phyloP scores from a whole-genome alignment of 805 yeast genomes.

The Sugiyamaella americana region DNA sequence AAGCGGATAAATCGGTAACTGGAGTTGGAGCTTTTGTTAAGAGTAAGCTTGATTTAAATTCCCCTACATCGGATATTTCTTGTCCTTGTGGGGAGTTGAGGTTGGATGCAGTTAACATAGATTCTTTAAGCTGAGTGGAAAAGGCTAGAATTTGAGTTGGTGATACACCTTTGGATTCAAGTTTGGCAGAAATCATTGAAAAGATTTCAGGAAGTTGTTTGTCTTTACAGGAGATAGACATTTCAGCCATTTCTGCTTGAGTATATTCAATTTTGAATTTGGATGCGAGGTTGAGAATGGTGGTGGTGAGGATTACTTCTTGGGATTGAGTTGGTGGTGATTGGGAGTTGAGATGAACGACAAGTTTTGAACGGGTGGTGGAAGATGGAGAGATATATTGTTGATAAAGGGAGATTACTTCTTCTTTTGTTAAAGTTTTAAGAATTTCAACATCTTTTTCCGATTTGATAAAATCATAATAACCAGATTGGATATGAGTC shows the following conservation, averaged over 20 bases:
- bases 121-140: background rate
- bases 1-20: conserved; percentile 22
- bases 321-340: conserved; percentile 11
- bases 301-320: conserved; percentile 10
- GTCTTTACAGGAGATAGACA: conserved; percentile 9
- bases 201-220: conserved; percentile 7
- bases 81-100: conserved; percentile 45
- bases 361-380: conserved; percentile 38
- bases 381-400: conserved; percentile 37
- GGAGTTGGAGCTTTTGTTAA: conserved; percentile 64
- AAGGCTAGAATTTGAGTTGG: conserved; percentile 9
- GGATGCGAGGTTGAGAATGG: conserved; percentile 14
- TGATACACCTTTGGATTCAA: conserved; percentile 5
- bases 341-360: conserved; percentile 62
- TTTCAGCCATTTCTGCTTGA: conserved; percentile 12
- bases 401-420: conserved; percentile 52
- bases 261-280: conserved; percentile 10
- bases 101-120: conserved; percentile 11
- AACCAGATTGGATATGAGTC: conserved; percentile 65
- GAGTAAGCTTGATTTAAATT: conserved; percentile 49
- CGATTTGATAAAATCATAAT: conserved; percentile 63
- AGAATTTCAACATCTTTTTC: conserved; percentile 53
- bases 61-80: conserved; percentile 40
- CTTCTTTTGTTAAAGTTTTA: conserved; percentile 46
- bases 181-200: conserved; percentile 5